These are phyloP conservation scores for Paramecium biaurelia DNA, from an alignment of 73 alveolate genomes.

Conservation along the genomic window DNA sequence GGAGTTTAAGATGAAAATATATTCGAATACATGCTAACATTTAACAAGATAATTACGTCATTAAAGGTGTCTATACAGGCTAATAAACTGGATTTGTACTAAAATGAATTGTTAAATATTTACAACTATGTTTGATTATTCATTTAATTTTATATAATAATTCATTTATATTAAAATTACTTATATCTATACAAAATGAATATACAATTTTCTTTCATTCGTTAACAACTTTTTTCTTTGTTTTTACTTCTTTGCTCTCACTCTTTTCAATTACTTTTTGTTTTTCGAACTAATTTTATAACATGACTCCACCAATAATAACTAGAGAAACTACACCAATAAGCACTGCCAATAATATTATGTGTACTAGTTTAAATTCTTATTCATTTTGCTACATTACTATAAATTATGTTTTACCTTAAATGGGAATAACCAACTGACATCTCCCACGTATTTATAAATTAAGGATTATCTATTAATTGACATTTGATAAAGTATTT, in stretches of 20 bases:
- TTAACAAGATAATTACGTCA: not conserved
- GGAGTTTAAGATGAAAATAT: not conserved
- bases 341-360: not conserved
- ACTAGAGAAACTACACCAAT: not conserved
- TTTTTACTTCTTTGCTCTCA: not conserved
- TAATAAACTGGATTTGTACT: not conserved
- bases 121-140: not conserved
- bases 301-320: not conserved
- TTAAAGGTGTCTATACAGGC: not conserved
- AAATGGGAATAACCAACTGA: slow-evolving; percentile 28
- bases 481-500: not conserved
- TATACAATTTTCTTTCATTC: not conserved
- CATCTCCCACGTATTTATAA: slow-evolving; percentile 30
- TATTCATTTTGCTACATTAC: not conserved
- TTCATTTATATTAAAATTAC: not conserved
- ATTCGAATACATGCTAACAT: not conserved
- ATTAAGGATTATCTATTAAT: not conserved
- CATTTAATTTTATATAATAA: not conserved
- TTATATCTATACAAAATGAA: not conserved
- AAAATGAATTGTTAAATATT: not conserved
- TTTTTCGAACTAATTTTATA: not conserved
- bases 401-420: not conserved
- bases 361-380: slow-evolving; percentile 35
- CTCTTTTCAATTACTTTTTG: not conserved
- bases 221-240: not conserved